Percentiles rank a stretch among this genome's conserved stretches.
phyloP scores from a whole-genome alignment of 2,329 filamentous ascomycete genomes.

The Cadophora sp. region DNA sequence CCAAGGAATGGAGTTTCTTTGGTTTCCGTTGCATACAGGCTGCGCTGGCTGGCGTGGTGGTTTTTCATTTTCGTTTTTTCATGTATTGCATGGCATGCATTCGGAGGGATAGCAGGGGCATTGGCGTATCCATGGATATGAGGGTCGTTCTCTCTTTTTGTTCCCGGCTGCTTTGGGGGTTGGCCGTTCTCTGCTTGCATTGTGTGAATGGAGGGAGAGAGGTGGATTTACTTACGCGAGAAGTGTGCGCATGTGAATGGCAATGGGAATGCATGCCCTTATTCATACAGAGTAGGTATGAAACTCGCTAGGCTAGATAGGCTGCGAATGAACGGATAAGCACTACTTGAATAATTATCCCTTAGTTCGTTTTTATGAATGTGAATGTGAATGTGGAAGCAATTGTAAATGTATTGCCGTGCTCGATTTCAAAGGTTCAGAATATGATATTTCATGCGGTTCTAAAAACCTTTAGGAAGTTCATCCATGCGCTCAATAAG shows the following conservation, averaged over 20 bases:
- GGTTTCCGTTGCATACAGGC: not conserved
- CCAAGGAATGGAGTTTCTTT: too few species aligned
- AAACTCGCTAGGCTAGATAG: not conserved
- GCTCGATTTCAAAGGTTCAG: too few species aligned
- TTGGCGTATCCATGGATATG: conserved; percentile 13
- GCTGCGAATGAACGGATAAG: conserved; percentile 3
- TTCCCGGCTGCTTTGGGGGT: too few species aligned
- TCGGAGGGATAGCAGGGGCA: not conserved
- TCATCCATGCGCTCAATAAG: too few species aligned
- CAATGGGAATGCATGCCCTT: not conserved
- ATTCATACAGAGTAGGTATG: not conserved
- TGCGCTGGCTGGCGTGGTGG: not conserved
- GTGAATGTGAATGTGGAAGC: not conserved
- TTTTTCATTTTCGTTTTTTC: not conserved
- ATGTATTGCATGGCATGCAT: not conserved
- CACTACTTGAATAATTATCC: not conserved
- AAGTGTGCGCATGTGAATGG: not conserved
- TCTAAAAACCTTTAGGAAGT: too few species aligned
- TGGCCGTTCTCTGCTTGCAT: not conserved
- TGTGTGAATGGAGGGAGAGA: not conserved
- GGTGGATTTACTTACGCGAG: not conserved
- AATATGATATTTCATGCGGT: too few species aligned
- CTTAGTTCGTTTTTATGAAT: not conserved
- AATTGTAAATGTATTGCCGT: too few species aligned
- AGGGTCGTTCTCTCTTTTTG: not conserved